phyloP scores from a whole-genome alignment of 257 asterid genomes.

The Solanum megistacrolobum region DNA sequence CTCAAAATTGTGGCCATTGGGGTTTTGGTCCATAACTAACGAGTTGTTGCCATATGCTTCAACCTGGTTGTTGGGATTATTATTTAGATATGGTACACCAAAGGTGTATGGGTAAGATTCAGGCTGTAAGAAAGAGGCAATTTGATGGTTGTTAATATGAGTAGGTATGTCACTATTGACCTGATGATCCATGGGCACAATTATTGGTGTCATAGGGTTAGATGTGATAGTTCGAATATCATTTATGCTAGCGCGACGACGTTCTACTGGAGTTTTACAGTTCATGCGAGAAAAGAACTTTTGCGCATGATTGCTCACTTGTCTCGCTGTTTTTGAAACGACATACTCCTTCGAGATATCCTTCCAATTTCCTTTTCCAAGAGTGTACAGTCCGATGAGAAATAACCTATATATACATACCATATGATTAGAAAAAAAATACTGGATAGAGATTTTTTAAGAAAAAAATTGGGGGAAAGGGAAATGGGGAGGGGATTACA shows the following conservation, averaged over 20 bases:
- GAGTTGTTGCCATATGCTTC: not conserved
- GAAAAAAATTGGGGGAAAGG: not conserved
- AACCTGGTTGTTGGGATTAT: not conserved
- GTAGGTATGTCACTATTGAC: not conserved
- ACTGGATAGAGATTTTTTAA: not conserved
- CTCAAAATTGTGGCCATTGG: not conserved
- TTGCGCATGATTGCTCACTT: slow-evolving; percentile 49
- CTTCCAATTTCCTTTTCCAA: slow-evolving; percentile 43
- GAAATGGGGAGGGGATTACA: not conserved
- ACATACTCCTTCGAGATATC: slow-evolving; percentile 42
- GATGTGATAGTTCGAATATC: slow-evolving; percentile 7
- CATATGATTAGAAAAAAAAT: not conserved
- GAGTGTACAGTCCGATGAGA: slow-evolving; percentile 32
- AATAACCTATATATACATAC: slow-evolving; percentile 16
- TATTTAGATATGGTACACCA: not conserved
- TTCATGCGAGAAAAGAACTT: slow-evolving; percentile 27
- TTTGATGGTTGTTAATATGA: not conserved
- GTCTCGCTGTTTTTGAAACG: slow-evolving; percentile 23
- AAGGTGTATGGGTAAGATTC: not conserved
- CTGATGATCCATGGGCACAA: not conserved
- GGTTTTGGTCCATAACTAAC: not conserved
- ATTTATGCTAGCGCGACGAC: slow-evolving; percentile 30
- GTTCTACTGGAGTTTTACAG: slow-evolving; percentile 14
- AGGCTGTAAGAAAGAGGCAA: not conserved
- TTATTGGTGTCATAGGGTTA: not conserved